phyloP scores from a whole-genome alignment of 345 rosid species.

The Theobroma cacao region DNA sequence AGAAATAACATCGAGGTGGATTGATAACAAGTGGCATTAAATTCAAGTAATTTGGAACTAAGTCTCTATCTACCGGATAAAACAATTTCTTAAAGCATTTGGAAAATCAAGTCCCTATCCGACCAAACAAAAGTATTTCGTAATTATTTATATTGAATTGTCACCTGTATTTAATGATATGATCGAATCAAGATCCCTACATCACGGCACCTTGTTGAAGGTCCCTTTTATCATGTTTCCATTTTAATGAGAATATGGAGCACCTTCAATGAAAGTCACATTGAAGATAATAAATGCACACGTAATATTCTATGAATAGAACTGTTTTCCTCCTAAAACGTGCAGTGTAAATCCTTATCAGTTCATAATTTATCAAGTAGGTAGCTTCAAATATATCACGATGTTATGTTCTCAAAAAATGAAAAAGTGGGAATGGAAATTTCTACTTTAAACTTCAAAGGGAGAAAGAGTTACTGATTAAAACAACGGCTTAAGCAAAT shows the following conservation, averaged over 20 bases:
- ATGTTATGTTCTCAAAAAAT: background rate
- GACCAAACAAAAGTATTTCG: background rate
- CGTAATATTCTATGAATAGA: background rate
- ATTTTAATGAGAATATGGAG: too few species aligned
- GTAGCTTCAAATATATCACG: too few species aligned
- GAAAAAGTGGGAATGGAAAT: too few species aligned
- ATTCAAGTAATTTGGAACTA: background rate
- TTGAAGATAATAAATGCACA: background rate
- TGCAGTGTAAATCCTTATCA: background rate
- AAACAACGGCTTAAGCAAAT: too few species aligned
- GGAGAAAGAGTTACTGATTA: too few species aligned
- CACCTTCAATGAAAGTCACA: background rate
- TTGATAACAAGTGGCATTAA: background rate
- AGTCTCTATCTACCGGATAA: too few species aligned
- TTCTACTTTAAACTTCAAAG: too few species aligned
- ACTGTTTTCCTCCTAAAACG: background rate
- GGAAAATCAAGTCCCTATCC: background rate
- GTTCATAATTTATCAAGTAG: background rate
- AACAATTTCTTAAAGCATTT: background rate
- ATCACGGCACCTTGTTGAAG: too few species aligned
- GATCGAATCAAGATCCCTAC: too few species aligned
- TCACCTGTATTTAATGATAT: too few species aligned
- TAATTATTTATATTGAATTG: too few species aligned
- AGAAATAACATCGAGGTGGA: background rate
- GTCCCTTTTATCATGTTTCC: too few species aligned